Evolutionary conservation across 2,329 filamentous ascomycete species (phyloP), one percentile per base, ranked within the genome.

Genomic region (Cytospora chrysosperma): DNA sequence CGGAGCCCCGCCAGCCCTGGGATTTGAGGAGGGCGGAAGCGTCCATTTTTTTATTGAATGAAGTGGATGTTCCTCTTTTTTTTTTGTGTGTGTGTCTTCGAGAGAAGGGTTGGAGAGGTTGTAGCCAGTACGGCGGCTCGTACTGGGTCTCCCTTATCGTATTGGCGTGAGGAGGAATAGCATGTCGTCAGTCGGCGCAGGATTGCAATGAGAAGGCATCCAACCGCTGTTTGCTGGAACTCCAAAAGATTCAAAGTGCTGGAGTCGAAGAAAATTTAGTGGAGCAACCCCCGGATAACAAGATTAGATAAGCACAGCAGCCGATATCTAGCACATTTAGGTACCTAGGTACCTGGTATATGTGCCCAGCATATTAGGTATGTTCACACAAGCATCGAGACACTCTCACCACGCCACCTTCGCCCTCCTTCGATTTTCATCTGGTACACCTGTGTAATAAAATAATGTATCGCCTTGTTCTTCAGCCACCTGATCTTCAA

Each of bases 1-100:
- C 94, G 43, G 88, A 85, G 69, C 94, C 94, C 64, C 89, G 87
- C 94, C 94, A 98, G 74, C 94, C 94, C 76, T 96, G 93, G 69
- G 87, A 85, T 69, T 88, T 88, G 70, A 98, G 87, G 70, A 95
- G 89, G 70, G 89, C 89, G 75, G 90, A 84, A 61, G 93, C 90
- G 76, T 98, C 85, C 93, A 98, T 97, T 10, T 9, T 47, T 21
- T 19, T n/a, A 6, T 43, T 24, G 9, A 12, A 2, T 27, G n/a
- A n/a, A n/a, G n/a, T n/a, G n/a, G n/a, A n/a, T n/a, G n/a, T n/a
- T n/a, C n/a, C n/a, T n/a, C n/a, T n/a, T n/a, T n/a, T n/a, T n/a
- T n/a, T n/a, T n/a, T n/a, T n/a, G n/a, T n/a, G n/a, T n/a, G n/a
- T n/a, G n/a, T n/a, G n/a, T n/a, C n/a, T 40, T n/a, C 19, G 28